These are phyloP conservation scores for Trametes sp. DNA, from an alignment of 1,284 basidiomycete species.

Conservation along the genomic window DNA sequence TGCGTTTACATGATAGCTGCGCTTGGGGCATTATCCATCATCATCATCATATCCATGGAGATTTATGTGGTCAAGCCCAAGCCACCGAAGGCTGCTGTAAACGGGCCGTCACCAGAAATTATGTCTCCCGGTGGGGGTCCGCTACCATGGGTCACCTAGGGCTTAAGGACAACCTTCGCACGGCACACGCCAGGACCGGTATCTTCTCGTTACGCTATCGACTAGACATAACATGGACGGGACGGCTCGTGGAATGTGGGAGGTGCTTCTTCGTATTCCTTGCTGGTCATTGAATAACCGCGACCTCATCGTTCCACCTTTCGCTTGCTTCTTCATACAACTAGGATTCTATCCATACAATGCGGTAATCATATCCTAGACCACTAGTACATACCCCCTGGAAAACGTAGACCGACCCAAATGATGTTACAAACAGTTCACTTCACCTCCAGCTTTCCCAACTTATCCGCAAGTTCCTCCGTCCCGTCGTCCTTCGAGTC, in stretches of 20 bases:
- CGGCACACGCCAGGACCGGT: neutral
- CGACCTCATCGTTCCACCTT: neutral
- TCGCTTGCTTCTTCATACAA: slow-evolving; percentile 2
- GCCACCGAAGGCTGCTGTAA: slow-evolving; percentile 44
- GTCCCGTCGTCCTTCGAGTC: slow-evolving; percentile 24
- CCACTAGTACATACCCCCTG: slow-evolving; percentile 16
- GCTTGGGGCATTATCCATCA: slow-evolving; percentile 67
- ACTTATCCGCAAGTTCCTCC: slow-evolving; percentile 49
- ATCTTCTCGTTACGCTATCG: neutral
- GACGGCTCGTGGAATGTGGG: no score
- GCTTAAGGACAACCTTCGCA: neutral
- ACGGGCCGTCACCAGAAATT: slow-evolving; percentile 36
- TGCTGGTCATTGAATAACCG: no score
- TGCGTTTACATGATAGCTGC: slow-evolving; percentile 54
- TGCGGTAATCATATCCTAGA: slow-evolving; percentile 25
- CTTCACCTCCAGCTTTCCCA: slow-evolving; percentile 53
- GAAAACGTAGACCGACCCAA: slow-evolving; percentile 8
- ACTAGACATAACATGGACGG: neutral
- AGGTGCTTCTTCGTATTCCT: no score
- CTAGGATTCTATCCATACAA: slow-evolving; percentile 23
- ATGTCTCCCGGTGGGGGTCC: slow-evolving; percentile 17
- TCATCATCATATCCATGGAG: slow-evolving; percentile 76
- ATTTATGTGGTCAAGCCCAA: slow-evolving; percentile 46
- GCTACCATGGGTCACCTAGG: slow-evolving; percentile 17
- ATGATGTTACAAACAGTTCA: slow-evolving; percentile 27